Evolutionary conservation across 495 filamentous ascomycete species (phyloP).

Genomic region (Hapsidospora chrysogenum): DNA sequence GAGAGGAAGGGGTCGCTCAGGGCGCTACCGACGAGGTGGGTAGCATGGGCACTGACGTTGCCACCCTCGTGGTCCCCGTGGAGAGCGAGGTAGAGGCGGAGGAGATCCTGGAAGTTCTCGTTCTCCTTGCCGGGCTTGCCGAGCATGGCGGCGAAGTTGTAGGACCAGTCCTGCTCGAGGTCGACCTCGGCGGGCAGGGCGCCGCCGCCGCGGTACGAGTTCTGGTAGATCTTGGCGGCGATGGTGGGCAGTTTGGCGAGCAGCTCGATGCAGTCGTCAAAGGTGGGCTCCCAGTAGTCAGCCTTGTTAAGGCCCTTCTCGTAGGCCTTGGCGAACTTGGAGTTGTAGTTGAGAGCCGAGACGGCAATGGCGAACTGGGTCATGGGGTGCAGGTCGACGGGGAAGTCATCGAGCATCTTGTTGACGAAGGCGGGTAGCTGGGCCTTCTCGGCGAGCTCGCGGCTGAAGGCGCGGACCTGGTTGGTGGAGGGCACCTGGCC

Average conservation of each 20-base stretch:
- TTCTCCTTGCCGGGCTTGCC: conserved; percentile 76
- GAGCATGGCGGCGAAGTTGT: conserved; percentile 95
- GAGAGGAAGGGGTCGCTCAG: conserved; percentile 89
- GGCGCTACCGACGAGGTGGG: conserved; percentile 91
- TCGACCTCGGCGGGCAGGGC: conserved; percentile 65
- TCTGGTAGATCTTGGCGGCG: conserved; percentile 93
- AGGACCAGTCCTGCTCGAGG: conserved; percentile 79
- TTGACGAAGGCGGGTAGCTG: conserved; percentile 69
- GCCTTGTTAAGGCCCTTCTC: conserved; percentile 79
- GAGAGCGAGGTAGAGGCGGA: conserved; percentile 84
- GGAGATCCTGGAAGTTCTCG: conserved; percentile 86
- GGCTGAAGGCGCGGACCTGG: conserved; percentile 68
- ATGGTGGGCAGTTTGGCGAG: conserved; percentile 94
- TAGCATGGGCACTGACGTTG: conserved; percentile 94
- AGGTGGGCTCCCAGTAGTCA: conserved; percentile 97
- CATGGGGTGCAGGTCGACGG: conserved; percentile 84
- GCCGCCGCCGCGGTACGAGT: conserved; percentile 61
- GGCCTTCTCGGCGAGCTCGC: conserved; percentile 75
- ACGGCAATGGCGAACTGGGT: conserved; percentile 93
- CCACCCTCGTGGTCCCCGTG: conserved; percentile 98
- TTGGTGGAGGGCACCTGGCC: conserved; percentile 71
- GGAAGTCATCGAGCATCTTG: conserved; percentile 82
- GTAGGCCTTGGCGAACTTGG: conserved; percentile 83
- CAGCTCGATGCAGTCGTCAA: conserved; percentile 86
- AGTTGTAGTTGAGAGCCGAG: conserved; percentile 81